Conservation (phyloP, 768 basidiomycete genomes). For the Podaxis sp. region DNA sequence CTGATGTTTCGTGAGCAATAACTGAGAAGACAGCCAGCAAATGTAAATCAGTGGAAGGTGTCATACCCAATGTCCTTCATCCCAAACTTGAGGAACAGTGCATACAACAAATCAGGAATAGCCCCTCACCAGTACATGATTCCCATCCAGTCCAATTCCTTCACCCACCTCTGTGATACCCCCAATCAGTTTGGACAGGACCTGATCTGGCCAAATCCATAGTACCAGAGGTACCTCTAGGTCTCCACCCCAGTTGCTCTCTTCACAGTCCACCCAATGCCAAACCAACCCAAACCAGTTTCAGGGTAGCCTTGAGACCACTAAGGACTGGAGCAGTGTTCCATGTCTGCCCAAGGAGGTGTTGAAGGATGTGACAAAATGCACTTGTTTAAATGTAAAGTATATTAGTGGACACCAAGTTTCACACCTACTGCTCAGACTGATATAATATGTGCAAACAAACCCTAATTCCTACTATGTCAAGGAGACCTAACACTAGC, state of each 20-base stretch:
- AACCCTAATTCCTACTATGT: no score
- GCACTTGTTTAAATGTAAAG: no score
- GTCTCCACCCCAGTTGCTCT: neutral
- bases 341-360: slow-evolving; percentile 42
- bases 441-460: no score
- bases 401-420: no score
- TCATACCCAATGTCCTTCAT: no score
- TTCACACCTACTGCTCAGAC: no score
- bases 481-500: no score
- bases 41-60: neutral
- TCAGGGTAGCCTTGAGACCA: slow-evolving; percentile 47
- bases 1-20: neutral
- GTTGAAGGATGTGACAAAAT: no score
- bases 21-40: neutral
- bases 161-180: neutral
- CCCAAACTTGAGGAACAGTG: no score
- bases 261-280: slow-evolving; percentile 35
- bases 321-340: slow-evolving; percentile 36
- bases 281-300: slow-evolving; percentile 48
- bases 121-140: neutral
- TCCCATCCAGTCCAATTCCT: neutral
- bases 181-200: neutral
- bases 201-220: neutral
- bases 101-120: neutral
- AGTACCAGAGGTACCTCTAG: neutral